Conservation (phyloP, 2,329 filamentous ascomycete genomes). For the Aspergillus udagawae region DNA sequence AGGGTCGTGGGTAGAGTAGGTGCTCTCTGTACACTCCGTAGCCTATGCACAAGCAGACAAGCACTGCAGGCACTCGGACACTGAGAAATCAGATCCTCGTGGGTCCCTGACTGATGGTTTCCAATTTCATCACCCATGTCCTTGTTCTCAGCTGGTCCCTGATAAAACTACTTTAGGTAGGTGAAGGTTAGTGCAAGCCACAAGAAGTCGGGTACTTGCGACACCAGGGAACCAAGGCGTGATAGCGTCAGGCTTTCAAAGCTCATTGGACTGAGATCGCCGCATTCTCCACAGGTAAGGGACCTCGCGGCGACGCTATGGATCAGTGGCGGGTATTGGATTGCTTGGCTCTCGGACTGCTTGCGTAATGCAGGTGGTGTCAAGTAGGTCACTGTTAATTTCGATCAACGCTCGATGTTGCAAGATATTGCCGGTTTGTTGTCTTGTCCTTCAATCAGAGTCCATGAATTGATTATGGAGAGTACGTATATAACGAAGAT, state of each 20-base stretch:
- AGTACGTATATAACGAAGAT: not conserved
- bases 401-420: constrained; percentile 28
- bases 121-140: not conserved
- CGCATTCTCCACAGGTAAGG: constrained; percentile 37
- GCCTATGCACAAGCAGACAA: not conserved
- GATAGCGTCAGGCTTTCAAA: constrained; percentile 26
- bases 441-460: constrained; percentile 1
- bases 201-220: not conserved
- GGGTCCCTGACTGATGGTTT: constrained; percentile 5
- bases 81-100: constrained; percentile 5
- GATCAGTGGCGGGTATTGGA: constrained; percentile 28
- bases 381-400: constrained; percentile 25
- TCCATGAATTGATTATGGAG: not conserved
- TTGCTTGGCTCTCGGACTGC: constrained; percentile 28
- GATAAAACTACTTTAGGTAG: not conserved
- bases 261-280: constrained; percentile 26
- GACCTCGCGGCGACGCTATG: constrained; percentile 28
- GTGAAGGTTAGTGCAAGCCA: not conserved
- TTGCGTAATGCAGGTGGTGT: constrained; percentile 33
- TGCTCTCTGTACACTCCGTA: too few species aligned
- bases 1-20: not conserved
- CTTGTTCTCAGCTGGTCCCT: not conserved
- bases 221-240: constrained; percentile 14
- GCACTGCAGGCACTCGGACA: not conserved
- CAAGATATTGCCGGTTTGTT: not conserved